Evolutionary conservation across 768 basidiomycete genomes (phyloP).

Genomic region (Lactarius quietus): DNA sequence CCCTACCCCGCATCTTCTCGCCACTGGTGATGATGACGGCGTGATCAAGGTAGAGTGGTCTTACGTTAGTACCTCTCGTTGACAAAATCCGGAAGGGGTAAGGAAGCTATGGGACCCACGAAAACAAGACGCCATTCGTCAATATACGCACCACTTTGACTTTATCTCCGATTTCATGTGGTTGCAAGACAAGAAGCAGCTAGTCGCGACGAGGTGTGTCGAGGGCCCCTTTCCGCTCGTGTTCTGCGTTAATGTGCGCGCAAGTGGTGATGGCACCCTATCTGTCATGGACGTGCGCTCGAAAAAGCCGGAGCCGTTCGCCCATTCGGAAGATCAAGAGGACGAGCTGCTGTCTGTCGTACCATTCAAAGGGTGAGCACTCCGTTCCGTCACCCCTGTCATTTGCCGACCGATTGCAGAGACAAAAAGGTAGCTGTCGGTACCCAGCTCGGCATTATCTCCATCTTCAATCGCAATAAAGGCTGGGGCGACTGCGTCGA

Average conservation of each 20-base stretch:
- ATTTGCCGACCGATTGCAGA: constrained; percentile 35
- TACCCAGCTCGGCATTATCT: constrained; percentile 84
- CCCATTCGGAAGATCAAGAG: constrained; percentile 93
- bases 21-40: constrained; percentile 92
- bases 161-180: constrained; percentile 92
- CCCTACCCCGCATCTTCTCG: constrained; percentile 65
- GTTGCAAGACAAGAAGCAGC: constrained; percentile 65
- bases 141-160: constrained; percentile 87
- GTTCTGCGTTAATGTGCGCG: background rate
- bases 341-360: constrained; percentile 88
- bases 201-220: constrained; percentile 81
- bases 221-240: background rate
- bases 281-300: constrained; percentile 90
- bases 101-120: constrained; percentile 87
- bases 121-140: constrained; percentile 55
- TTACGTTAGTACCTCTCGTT: background rate
- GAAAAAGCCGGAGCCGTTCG: constrained; percentile 70
- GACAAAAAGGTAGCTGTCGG: constrained; percentile 84
- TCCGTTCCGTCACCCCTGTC: background rate
- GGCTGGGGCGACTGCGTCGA: constrained; percentile 95
- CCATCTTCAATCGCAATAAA: constrained; percentile 81
- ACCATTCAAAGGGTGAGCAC: constrained; percentile 71
- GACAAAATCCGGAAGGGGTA: background rate
- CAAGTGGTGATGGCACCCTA: constrained; percentile 87
- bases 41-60: constrained; percentile 68